phyloP scores from a whole-genome alignment of 192 early-diverging fungal genomes.

The Thamnidium elegans region DNA sequence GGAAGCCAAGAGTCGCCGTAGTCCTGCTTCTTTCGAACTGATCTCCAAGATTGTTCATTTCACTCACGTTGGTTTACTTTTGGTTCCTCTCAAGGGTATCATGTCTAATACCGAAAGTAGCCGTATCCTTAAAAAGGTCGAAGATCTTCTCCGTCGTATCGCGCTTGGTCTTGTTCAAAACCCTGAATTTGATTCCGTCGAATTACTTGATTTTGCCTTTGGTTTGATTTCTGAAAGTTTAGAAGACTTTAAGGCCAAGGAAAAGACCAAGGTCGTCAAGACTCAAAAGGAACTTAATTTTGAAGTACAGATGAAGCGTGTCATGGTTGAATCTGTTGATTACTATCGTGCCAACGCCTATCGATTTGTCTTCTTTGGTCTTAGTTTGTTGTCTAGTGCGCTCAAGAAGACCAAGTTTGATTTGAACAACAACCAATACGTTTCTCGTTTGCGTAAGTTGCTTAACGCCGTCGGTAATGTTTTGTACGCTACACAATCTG shows the following conservation, averaged over 20 bases:
- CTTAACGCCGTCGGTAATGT: constrained; percentile 77
- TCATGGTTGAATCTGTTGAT: constrained; percentile 58
- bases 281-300: constrained; percentile 61
- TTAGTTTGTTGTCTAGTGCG: constrained; percentile 74
- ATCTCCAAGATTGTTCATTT: constrained; percentile 70
- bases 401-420: constrained; percentile 61
- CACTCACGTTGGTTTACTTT: constrained; percentile 61
- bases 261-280: constrained; percentile 51
- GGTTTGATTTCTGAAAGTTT: constrained; percentile 85
- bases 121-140: constrained; percentile 73
- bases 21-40: constrained; percentile 85
- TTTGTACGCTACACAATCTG: constrained; percentile 78
- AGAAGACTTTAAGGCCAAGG: constrained; percentile 63
- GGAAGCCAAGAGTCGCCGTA: constrained; percentile 84
- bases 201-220: constrained; percentile 81
- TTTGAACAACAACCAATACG: constrained; percentile 52
- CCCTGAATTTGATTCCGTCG: constrained; percentile 55
- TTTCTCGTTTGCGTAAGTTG: constrained; percentile 77
- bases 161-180: constrained; percentile 80
- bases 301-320: constrained; percentile 71
- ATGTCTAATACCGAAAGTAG: constrained; percentile 80
- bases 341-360: constrained; percentile 85
- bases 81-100: constrained; percentile 85
- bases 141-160: constrained; percentile 74
- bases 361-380: constrained; percentile 90